Base-by-base conservation (phyloP, 192 early-diverging fungal genomes). In the Diversispora epigaea region DNA sequence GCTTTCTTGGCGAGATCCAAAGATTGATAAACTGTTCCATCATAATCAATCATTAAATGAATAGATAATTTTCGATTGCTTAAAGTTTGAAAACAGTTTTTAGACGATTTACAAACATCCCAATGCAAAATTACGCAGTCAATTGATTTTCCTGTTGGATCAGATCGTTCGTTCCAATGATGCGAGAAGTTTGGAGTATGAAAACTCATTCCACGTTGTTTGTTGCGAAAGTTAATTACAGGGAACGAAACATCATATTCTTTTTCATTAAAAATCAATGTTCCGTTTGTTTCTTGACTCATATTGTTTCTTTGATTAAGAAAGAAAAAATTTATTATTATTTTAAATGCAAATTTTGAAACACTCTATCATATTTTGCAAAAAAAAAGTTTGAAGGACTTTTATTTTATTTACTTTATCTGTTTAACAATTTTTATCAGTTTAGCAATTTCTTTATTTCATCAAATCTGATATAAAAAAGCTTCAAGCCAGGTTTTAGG, bases 171-270 rank as follows among this genome's bases (percentile, higher is more conserved):
- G 1, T 17, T 15, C 55, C 55, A 56, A 21, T 56, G 55, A 4
- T 56, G 7, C 9, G 17, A 3, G 2, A 15, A 15, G 7, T 6
- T 0, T 19, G 55, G 55, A 56, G 55, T 56, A 5, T 56, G 55
- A 56, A 56, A 56, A 56, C 55, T 56, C 55, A 56, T 56, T 56
- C 55, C 55, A 19, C 55, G 55, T 56, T 56, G 55, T 56, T 56
- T 17, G 21, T 56, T 15, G 9, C 21, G 17, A 56, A 56, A 56
- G 21, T 56, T 56, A 56, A 56, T 56, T 1, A 21, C n/a, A 4
- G 55, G 55, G 9, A 56, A 56, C 21, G 55, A 3, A 56, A 56
- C 55, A 7, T 4, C n/a, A 17, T 56, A 7, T 56, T 56, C 55
- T 21, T 56, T 56, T 6, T 15, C 55, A 56, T 56, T 56, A 17